Evolutionary conservation across 805 yeast species (phyloP).

Genomic region (Zygosaccharomyces kombuchaensis): DNA sequence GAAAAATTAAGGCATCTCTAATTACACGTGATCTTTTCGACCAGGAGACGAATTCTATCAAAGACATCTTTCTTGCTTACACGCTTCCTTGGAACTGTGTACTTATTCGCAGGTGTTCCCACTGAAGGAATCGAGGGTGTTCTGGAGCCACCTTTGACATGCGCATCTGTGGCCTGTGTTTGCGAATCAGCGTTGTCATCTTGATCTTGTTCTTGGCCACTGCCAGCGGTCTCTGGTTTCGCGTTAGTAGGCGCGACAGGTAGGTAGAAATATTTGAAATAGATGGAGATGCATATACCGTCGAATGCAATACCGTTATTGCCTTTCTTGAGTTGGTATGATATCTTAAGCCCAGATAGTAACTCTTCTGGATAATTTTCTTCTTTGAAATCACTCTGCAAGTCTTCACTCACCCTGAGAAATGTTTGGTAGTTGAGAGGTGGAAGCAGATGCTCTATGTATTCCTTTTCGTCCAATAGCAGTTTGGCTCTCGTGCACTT

Average conservation of each 20-base stretch:
- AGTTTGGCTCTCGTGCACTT: constrained; percentile 18
- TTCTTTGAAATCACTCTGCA: constrained; percentile 18
- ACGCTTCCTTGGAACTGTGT: constrained; percentile 22
- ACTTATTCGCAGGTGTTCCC: constrained; percentile 11
- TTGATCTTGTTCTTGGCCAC: constrained; percentile 5
- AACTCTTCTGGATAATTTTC: constrained; percentile 18
- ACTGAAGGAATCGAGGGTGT: constrained; percentile 1
- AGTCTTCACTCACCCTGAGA: constrained; percentile 20
- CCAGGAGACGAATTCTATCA: constrained; percentile 26
- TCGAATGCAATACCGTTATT: constrained; percentile 33
- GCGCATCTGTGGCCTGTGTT: not conserved
- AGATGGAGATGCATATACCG: constrained; percentile 29
- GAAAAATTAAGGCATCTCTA: not conserved
- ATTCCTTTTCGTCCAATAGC: constrained; percentile 26
- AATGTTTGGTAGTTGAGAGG: constrained; percentile 26
- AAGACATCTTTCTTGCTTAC: constrained; percentile 35
- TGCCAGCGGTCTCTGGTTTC: not conserved
- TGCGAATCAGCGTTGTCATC: not conserved
- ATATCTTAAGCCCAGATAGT: constrained; percentile 23
- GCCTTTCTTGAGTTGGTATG: constrained; percentile 32
- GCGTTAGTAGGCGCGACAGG: constrained; percentile 16
- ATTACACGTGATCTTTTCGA: constrained; percentile 27
- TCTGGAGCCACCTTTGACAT: not conserved
- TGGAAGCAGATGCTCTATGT: constrained; percentile 27
- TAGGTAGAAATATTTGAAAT: constrained; percentile 29